These are phyloP conservation scores for Rhizophlyctis rosea DNA, from an alignment of 192 early-diverging fungal genomes.

Conservation along the genomic window DNA sequence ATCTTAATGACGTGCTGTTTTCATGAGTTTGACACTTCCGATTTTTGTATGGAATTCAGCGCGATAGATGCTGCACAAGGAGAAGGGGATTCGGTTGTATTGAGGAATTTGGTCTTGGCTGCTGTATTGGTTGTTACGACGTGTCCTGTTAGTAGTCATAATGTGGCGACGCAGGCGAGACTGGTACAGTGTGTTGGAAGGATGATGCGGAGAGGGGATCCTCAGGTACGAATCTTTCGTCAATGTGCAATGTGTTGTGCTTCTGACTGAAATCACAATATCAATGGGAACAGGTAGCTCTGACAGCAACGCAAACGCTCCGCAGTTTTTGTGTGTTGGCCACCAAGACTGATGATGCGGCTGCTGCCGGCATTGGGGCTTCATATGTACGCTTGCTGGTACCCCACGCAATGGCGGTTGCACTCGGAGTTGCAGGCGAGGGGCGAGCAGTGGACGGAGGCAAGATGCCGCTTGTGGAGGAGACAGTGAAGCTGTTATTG, in stretches of 20 bases:
- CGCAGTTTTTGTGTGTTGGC: slow-evolving; percentile 14
- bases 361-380: slow-evolving; percentile 3
- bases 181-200: slow-evolving; percentile 2
- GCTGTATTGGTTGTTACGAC: slow-evolving; percentile 30
- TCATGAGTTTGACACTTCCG: neutral
- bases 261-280: neutral
- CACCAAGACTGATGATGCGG: neutral
- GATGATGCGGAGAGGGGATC: neutral
- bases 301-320: slow-evolving; percentile 11
- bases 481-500: slow-evolving; percentile 13
- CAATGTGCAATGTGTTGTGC: neutral
- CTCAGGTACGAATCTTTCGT: slow-evolving; percentile 13
- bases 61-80: neutral
- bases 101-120: slow-evolving; percentile 38
- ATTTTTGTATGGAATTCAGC: slow-evolving; percentile 3
- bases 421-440: neutral
- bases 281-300: slow-evolving; percentile 5
- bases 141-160: slow-evolving; percentile 13
- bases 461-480: slow-evolving; percentile 9
- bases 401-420: neutral
- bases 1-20: neutral
- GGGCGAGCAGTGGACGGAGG: neutral
- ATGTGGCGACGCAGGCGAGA: slow-evolving; percentile 7
- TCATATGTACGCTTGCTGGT: slow-evolving; percentile 10
- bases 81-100: slow-evolving; percentile 17